phyloP scores from a whole-genome alignment of 352 stramenopile species.

The Phytophthora pseudosyringae region DNA sequence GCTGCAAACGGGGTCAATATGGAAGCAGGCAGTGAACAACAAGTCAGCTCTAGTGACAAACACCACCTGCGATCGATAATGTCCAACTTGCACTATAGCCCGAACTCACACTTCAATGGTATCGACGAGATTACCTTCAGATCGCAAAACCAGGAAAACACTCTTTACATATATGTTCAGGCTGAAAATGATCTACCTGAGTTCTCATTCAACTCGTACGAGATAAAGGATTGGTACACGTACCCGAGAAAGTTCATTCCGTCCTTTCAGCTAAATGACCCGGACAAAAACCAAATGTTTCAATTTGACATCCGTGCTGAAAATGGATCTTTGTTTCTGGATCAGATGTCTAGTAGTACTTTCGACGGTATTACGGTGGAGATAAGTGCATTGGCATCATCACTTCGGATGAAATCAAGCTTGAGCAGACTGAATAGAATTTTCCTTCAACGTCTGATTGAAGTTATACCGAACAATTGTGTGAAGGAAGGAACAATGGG shows the following conservation, averaged over 20 bases:
- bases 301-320: constrained; percentile 35
- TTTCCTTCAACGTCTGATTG: constrained; percentile 33
- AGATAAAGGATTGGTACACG: constrained; percentile 33
- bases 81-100: constrained; percentile 24
- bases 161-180: constrained; percentile 48
- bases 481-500: neutral
- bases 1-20: constrained; percentile 4
- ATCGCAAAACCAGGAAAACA: constrained; percentile 9
- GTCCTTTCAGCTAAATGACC: constrained; percentile 38
- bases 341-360: constrained; percentile 9
- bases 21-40: constrained; percentile 15
- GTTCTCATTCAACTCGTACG: constrained; percentile 26
- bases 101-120: constrained; percentile 34
- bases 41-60: constrained; percentile 7
- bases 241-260: constrained; percentile 42
- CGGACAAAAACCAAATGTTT: constrained; percentile 42
- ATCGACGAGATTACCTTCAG: constrained; percentile 32
- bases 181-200: constrained; percentile 34
- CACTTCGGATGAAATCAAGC: constrained; percentile 27
- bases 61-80: constrained; percentile 13
- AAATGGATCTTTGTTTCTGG: constrained; percentile 37
- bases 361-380: constrained; percentile 42
- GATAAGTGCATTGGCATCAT: constrained; percentile 8
- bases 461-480: constrained; percentile 26
- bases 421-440: constrained; percentile 40